These are phyloP conservation scores for Trypanosoma brucei DNA, from an alignment of 208 protist genomes.

Conservation along the genomic window DNA sequence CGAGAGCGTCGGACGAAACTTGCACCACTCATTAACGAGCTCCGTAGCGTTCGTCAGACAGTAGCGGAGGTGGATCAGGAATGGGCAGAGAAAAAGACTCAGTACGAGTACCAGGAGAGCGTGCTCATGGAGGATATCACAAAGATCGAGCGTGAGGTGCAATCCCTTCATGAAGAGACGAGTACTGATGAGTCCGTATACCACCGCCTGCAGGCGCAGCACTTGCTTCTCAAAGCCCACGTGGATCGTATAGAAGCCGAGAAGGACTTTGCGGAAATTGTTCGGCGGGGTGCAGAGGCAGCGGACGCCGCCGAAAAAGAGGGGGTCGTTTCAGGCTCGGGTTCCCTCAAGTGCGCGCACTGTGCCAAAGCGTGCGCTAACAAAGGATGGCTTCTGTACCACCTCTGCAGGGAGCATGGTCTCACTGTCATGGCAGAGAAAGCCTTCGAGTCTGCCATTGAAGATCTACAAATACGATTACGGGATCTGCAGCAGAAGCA, in stretches of 20 bases:
- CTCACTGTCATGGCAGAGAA: constrained; percentile 14
- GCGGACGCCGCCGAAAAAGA: constrained; percentile 6
- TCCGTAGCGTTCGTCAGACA: constrained; percentile 74
- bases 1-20: constrained; percentile 79
- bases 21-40: constrained; percentile 86
- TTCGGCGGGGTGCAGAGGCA: constrained; percentile 1
- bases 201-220: constrained; percentile 72
- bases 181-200: constrained; percentile 78
- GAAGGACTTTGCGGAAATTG: constrained; percentile 27
- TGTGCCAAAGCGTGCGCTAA: constrained; percentile 16
- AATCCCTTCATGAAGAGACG: constrained; percentile 64
- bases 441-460: constrained; percentile 19
- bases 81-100: constrained; percentile 77
- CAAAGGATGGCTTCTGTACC: constrained; percentile 20
- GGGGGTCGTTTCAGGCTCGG: background rate
- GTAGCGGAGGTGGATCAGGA: constrained; percentile 82
- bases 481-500: constrained; percentile 70
- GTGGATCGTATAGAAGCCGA: constrained; percentile 55
- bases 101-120: constrained; percentile 84
- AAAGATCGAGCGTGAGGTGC: constrained; percentile 81
- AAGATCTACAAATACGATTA: constrained; percentile 50
- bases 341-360: constrained; percentile 15
- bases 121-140: constrained; percentile 82
- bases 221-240: constrained; percentile 43
- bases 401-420: constrained; percentile 25